phyloP scores from a whole-genome alignment of 345 rosid species.

The Murraya koenigii region DNA sequence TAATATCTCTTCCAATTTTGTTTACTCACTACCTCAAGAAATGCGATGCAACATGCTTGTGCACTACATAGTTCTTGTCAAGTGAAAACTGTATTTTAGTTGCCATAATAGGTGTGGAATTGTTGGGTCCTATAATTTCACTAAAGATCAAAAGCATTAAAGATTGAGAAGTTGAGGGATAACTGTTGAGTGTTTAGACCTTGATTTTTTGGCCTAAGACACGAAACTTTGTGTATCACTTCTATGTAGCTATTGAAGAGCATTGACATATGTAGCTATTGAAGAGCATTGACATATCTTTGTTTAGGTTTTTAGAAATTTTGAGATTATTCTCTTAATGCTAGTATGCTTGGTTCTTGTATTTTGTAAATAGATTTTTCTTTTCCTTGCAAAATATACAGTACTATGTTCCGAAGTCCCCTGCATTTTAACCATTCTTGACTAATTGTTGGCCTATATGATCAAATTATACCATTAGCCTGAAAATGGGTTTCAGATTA shows the following conservation, averaged over 20 bases:
- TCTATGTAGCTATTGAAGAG: not conserved
- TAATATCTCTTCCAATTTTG: not conserved
- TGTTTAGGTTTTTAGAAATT: too few relatives aligned
- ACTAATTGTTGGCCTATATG: not conserved
- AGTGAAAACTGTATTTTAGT: not conserved
- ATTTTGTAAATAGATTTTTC: not conserved
- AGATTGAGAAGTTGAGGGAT: not conserved
- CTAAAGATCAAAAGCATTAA: not conserved
- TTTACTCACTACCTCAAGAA: not conserved
- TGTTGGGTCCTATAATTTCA: not conserved
- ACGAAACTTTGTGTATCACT: not conserved
- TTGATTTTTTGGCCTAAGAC: not conserved
- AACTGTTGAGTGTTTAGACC: too few relatives aligned
- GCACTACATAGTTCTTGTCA: not conserved
- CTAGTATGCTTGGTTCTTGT: conserved; percentile 3
- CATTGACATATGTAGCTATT: not conserved
- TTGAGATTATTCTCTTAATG: not conserved
- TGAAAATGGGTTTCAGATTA: not conserved
- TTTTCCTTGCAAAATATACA: not conserved
- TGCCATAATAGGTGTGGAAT: not conserved
- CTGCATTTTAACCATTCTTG: not conserved
- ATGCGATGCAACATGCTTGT: not conserved
- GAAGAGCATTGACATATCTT: not conserved
- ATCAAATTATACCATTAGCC: not conserved
- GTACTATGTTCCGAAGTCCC: not conserved